Conservation (phyloP, 2,329 filamentous ascomycete species). For the Mariannaea elegans region DNA sequence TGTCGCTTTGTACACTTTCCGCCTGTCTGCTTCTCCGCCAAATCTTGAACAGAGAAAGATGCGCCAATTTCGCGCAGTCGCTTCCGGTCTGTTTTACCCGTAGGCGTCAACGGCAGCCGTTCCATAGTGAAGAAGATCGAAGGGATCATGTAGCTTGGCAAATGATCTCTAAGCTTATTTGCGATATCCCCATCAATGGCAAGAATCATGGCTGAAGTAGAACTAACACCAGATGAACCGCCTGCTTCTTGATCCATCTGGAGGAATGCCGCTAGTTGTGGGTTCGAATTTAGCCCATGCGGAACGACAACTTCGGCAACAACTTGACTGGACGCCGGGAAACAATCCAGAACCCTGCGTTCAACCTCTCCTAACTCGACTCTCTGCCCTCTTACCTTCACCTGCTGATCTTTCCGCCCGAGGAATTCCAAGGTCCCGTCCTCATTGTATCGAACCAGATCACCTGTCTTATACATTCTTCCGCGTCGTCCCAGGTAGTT, state of each 20-base stretch:
- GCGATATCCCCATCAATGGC: not conserved
- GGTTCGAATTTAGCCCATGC: too few relatives aligned
- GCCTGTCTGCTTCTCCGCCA: not conserved
- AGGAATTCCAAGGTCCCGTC: slow-evolving; percentile 53
- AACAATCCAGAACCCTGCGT: not conserved
- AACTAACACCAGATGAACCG: not conserved
- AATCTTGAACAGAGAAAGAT: not conserved
- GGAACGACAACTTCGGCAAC: not conserved
- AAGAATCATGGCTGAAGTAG: not conserved
- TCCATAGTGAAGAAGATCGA: not conserved
- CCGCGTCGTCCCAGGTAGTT: slow-evolving; percentile 6
- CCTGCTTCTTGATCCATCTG: too few relatives aligned
- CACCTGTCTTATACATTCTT: slow-evolving; percentile 53
- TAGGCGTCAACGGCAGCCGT: not conserved
- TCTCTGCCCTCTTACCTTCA: slow-evolving; percentile 66
- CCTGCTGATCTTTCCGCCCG: slow-evolving; percentile 64
- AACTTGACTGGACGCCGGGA: not conserved
- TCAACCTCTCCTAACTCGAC: slow-evolving; percentile 54
- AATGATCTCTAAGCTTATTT: not conserved
- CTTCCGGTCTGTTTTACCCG: slow-evolving; percentile 3
- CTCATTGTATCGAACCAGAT: slow-evolving; percentile 49
- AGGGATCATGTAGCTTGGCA: slow-evolving; percentile 11
- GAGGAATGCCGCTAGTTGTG: too few relatives aligned
- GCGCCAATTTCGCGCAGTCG: too few relatives aligned
- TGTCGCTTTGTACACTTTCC: too few relatives aligned